These are phyloP conservation scores for Chrysanthemum seticuspe DNA, from an alignment of 129 eudicot species.

Conservation along the genomic window DNA sequence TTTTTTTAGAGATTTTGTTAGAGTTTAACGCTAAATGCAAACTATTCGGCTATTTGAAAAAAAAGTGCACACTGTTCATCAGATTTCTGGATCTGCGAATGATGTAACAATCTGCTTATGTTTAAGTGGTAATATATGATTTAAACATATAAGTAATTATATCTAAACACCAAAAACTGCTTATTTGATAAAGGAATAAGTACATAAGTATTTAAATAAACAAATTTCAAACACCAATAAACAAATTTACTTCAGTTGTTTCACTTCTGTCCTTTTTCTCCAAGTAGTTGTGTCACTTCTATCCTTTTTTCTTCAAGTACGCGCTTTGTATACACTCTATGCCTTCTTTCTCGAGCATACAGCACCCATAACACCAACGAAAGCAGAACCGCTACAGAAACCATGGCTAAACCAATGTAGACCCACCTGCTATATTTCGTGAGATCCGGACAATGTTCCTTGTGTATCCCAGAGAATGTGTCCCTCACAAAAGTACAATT, in stretches of 20 bases:
- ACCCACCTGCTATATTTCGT: slow-evolving; percentile 58
- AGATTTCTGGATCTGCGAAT: too few species aligned
- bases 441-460: slow-evolving; percentile 58
- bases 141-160: too few species aligned
- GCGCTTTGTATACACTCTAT: slow-evolving; percentile 57
- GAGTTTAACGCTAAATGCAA: too few species aligned
- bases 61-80: too few species aligned
- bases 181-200: too few species aligned
- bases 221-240: too few species aligned
- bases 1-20: too few species aligned
- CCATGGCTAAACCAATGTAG: slow-evolving; percentile 66
- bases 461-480: slow-evolving; percentile 42
- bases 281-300: not conserved
- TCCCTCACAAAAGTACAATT: slow-evolving; percentile 67
- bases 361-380: slow-evolving; percentile 72
- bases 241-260: not conserved
- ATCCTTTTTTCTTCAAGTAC: not conserved
- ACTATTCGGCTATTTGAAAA: too few species aligned
- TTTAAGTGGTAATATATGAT: too few species aligned
- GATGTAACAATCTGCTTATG: too few species aligned
- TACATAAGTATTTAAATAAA: too few species aligned
- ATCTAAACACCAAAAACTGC: too few species aligned
- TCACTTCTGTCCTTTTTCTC: slow-evolving; percentile 2
- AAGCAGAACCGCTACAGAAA: slow-evolving; percentile 58
- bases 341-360: slow-evolving; percentile 83